Conservation (phyloP, 2,329 filamentous ascomycete species). For the Fusarium goolgardi region DNA sequence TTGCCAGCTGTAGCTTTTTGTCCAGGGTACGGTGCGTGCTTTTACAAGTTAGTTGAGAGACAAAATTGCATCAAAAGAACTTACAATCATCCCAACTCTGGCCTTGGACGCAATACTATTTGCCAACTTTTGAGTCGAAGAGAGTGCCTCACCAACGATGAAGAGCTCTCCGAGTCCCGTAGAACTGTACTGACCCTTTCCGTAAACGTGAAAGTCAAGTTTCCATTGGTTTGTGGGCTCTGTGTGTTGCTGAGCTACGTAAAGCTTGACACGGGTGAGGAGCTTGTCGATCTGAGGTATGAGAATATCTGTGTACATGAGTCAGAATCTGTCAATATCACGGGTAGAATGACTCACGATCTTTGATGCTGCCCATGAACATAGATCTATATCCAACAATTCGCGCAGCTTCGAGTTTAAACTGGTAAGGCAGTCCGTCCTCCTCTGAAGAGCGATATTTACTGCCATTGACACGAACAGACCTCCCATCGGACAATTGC, state of each 20-base stretch:
- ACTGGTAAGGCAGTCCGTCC: conserved; percentile 28
- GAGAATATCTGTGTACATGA: conserved; percentile 25
- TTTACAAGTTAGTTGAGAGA: accelerated
- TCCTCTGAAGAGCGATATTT: conserved; percentile 16
- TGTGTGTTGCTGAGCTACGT: conserved; percentile 38
- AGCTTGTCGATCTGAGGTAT: conserved; percentile 35
- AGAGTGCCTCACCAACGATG: conserved; percentile 60
- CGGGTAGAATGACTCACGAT: neutral
- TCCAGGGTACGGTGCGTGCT: conserved; percentile 60
- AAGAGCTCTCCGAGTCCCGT: conserved; percentile 50
- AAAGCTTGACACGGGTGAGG: conserved; percentile 18
- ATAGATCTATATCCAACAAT: conserved; percentile 40
- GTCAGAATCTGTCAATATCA: accelerated
- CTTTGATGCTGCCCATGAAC: conserved; percentile 42
- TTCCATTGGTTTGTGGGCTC: conserved; percentile 41
- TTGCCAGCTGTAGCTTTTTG: conserved; percentile 66
- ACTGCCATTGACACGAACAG: conserved; percentile 35
- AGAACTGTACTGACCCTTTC: conserved; percentile 42
- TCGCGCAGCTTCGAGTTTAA: conserved; percentile 42
- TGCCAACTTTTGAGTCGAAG: conserved; percentile 58
- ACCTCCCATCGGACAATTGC: conserved; percentile 22
- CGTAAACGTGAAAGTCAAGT: conserved; percentile 58
- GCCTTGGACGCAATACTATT: conserved; percentile 50
- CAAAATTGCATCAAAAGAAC: neutral
- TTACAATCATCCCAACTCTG: conserved; percentile 47